Base-by-base conservation (phyloP, 1,284 basidiomycete genomes). In the Farysia itapuensis region DNA sequence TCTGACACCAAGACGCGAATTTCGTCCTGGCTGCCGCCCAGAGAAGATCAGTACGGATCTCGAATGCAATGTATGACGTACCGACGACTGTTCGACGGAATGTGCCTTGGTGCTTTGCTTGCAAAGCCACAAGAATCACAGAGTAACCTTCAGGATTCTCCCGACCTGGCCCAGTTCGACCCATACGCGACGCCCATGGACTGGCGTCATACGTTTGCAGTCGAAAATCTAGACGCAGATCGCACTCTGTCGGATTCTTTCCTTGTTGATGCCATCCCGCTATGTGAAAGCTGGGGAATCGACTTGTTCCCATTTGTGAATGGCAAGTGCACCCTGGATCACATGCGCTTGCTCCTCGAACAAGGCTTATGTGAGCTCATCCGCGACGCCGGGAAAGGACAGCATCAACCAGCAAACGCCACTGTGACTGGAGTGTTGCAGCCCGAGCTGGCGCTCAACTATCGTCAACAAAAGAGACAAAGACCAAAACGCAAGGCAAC, bases 41-140 rank as follows among this genome's bases (percentile, higher is more conserved):
- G 43, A 19, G 35, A 46, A 29, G 67, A 72, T 34, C 70, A 74
- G 39, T 26, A 22, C 14, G 48, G 52, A 24, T 64, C 67, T 2
- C 43, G 59, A 3, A 53, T 68, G 39, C 73, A 75, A 50, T 65
- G 64, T 38, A 72, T 72, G 73, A 59, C 70, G 14, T 75, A 75
- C 51, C 53, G 54, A 29, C 45, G 72, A 2, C 57, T 75, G 4
- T 50, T 64, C 8, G 64, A 67, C 26, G 56, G 56, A 0, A 32
- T 69, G 6, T 48, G 48, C 19, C 42, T 60, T 21, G 56, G 52
- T 24, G 49, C 53, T 1, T 46, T 50, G n/a, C 31, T 22, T 25
- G 38, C 38, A 5, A 12, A 15, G 14, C 26, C 26, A 9, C n/a
- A 9, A 11, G 31, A 33, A 33, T 11, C 11, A 8, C 8, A 11